A percentile compares a stretch with the other conserved stretches of the same genome.
phyloP scores from a whole-genome alignment of 345 rosid genomes.

The Citrus trifoliata region DNA sequence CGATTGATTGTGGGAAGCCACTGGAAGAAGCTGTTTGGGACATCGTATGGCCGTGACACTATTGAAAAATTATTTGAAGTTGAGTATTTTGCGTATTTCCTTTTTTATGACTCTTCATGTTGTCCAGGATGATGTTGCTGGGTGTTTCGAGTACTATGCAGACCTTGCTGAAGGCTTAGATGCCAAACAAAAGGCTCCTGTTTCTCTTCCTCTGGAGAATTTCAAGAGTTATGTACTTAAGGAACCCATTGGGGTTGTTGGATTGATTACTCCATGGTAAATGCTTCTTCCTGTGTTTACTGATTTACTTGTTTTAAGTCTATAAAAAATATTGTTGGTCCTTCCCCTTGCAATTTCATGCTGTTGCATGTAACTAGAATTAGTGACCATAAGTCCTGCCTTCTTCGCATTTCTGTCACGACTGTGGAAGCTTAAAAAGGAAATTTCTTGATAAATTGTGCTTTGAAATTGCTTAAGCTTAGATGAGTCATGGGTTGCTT shows the following conservation, averaged over 20 bases:
- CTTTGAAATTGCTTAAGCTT: background rate
- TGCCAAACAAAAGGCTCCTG: conserved; percentile 79
- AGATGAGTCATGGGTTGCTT: background rate
- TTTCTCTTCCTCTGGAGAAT: conserved; percentile 80
- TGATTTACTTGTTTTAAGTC: background rate
- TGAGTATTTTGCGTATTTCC: conserved; percentile 7
- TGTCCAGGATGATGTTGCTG: conserved; percentile 93
- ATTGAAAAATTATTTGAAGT: background rate
- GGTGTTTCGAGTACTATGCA: conserved; percentile 92
- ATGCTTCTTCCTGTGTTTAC: background rate
- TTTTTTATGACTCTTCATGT: conserved; percentile 24
- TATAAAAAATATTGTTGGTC: background rate
- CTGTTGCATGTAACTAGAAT: background rate
- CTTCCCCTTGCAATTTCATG: background rate
- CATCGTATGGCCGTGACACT: conserved; percentile 47
- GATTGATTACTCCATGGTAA: conserved; percentile 95
- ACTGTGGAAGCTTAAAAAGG: background rate
- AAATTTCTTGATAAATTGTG: background rate
- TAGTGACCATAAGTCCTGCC: background rate
- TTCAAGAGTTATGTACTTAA: conserved; percentile 73
- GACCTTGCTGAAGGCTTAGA: conserved; percentile 95
- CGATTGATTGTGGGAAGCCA: conserved; percentile 91
- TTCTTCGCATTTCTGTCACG: background rate
- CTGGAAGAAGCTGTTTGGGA: conserved; percentile 92
- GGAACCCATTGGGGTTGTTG: conserved; percentile 97